A percentile compares a stretch with the other conserved stretches of the same genome.
These are phyloP conservation scores for Trapa incisa DNA, from an alignment of 345 rosid species.

Conservation along the genomic window DNA sequence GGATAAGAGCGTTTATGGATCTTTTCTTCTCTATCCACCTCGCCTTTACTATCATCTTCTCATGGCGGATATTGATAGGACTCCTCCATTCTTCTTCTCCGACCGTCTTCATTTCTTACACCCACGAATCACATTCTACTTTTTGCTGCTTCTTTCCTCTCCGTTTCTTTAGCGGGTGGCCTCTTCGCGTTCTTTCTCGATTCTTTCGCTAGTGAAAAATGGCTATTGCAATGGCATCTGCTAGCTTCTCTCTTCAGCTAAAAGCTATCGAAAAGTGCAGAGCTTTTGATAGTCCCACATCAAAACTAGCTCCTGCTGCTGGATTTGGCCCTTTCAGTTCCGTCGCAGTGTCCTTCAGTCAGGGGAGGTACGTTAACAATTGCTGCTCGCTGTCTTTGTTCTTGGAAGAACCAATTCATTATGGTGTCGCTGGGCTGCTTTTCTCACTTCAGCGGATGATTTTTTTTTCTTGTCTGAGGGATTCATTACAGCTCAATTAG, in stretches of 20 bases:
- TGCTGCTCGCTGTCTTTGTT: conserved; percentile 4
- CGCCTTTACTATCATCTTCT: not conserved
- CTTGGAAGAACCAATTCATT: not conserved
- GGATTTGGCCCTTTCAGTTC: conserved; percentile 10
- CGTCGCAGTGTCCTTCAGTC: conserved; percentile 9
- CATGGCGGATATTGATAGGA: conserved; percentile 18
- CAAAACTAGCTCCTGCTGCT: conserved; percentile 8
- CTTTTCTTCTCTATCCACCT: too few species aligned
- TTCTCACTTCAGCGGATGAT: not conserved
- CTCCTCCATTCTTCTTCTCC: conserved; percentile 5
- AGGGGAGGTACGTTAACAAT: conserved; percentile 20
- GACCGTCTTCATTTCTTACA: not conserved
- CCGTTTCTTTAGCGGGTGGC: conserved; percentile 3
- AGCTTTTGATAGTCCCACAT: conserved; percentile 11
- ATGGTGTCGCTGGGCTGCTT: not conserved
- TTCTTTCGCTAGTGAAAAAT: conserved; percentile 10
- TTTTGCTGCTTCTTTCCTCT: not conserved
- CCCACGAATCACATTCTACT: conserved; percentile 5
- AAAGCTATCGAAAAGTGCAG: conserved; percentile 16
- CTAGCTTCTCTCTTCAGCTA: conserved; percentile 15
- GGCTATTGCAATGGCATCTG: conserved; percentile 39
- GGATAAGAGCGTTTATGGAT: too few species aligned
- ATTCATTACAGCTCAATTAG: not conserved
- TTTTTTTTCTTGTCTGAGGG: not conserved
- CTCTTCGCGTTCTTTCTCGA: too few species aligned